A percentile compares a stretch with the other conserved stretches of the same genome.
Conservation (phyloP, 2,329 filamentous ascomycete species). For the Thielaviopsis euricoi region DNA sequence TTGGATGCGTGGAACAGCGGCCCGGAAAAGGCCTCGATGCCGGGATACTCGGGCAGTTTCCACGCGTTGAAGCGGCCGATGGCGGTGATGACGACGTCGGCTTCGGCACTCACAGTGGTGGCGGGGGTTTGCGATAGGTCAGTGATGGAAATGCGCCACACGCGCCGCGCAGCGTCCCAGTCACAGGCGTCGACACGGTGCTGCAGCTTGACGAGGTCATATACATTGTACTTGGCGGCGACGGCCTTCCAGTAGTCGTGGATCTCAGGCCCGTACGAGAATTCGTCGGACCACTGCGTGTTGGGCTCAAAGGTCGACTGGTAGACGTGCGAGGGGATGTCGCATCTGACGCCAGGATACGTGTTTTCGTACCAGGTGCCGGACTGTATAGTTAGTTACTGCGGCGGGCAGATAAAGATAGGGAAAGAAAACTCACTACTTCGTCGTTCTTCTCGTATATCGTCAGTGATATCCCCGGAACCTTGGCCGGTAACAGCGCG, state of each 20-base stretch:
- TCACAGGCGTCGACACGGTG: constrained; percentile 36
- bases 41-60: constrained; percentile 44
- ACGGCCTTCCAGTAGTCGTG: constrained; percentile 37
- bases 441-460: constrained; percentile 54
- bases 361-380: constrained; percentile 38
- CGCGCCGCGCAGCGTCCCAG: constrained; percentile 32
- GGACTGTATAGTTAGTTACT: neutral
- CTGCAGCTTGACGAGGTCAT: constrained; percentile 37
- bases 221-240: constrained; percentile 27
- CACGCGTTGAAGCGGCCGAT: constrained; percentile 51
- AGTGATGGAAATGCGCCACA: constrained; percentile 32
- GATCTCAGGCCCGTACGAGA: constrained; percentile 51
- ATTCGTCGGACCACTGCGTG: constrained; percentile 51
- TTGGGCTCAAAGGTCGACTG: constrained; percentile 53
- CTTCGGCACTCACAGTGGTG: constrained; percentile 26
- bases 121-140: constrained; percentile 20
- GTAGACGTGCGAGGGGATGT: constrained; percentile 54
- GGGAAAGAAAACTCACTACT: constrained; percentile 32
- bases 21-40: constrained; percentile 37
- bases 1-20: constrained; percentile 42
- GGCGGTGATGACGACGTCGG: constrained; percentile 46
- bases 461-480: constrained; percentile 47
- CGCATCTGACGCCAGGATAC: constrained; percentile 51
- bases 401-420: neutral
- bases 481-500: constrained; percentile 48